Percentiles rank a stretch among this genome's conserved stretches.
These are phyloP conservation scores for Ustilaginoidea virens DNA, from an alignment of 2,329 filamentous ascomycete species.

Conservation along the genomic window DNA sequence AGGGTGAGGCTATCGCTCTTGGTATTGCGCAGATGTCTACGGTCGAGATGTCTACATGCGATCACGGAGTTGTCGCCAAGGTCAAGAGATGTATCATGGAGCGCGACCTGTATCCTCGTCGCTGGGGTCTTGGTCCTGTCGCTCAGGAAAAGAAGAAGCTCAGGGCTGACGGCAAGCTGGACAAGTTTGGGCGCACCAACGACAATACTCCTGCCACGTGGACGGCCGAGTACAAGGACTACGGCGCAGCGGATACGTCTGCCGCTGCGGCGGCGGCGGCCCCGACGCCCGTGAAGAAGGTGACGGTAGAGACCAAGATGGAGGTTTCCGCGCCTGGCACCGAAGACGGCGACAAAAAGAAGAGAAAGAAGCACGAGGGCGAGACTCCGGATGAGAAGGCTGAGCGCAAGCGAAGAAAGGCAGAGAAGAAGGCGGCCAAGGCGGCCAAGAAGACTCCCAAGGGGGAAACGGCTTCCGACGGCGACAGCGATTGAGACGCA, in stretches of 20 bases:
- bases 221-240: slow-evolving; percentile 88
- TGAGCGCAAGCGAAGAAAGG: slow-evolving; percentile 43
- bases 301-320: slow-evolving; percentile 21
- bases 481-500: slow-evolving; percentile 12
- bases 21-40: slow-evolving; percentile 97
- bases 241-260: slow-evolving; percentile 39
- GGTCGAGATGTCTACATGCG: slow-evolving; percentile 89
- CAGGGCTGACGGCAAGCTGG: slow-evolving; percentile 93
- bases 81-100: slow-evolving; percentile 99
- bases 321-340: slow-evolving; percentile 19
- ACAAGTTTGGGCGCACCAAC: slow-evolving; percentile 91
- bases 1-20: slow-evolving; percentile 94
- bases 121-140: slow-evolving; percentile 91
- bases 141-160: slow-evolving; percentile 99
- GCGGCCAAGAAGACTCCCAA: slow-evolving; percentile 38
- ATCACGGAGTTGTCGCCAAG: slow-evolving; percentile 95
- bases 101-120: slow-evolving; percentile 87
- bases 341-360: slow-evolving; percentile 42
- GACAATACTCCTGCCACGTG: slow-evolving; percentile 88
- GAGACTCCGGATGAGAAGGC: slow-evolving; percentile 56
- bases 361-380: slow-evolving; percentile 71
- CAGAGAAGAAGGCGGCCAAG: slow-evolving; percentile 44
- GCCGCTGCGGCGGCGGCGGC: slow-evolving; percentile 24
- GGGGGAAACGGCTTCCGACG: slow-evolving; percentile 34
- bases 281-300: slow-evolving; percentile 12